These are phyloP conservation scores for Amanita pseudoporphyria DNA, from an alignment of 768 basidiomycete genomes.

Conservation along the genomic window DNA sequence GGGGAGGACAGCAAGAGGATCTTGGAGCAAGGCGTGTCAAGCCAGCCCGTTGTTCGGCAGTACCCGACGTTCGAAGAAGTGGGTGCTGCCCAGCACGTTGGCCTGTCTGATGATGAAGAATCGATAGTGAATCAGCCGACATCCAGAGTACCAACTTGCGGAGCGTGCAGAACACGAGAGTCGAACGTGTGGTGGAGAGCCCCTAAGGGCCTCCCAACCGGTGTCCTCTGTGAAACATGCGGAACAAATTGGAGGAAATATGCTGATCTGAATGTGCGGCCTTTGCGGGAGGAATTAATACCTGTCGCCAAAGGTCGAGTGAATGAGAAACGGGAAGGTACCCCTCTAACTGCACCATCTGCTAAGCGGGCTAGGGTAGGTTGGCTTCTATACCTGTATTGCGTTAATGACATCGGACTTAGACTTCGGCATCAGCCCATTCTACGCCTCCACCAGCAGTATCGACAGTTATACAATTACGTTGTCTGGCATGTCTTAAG, in stretches of 20 bases:
- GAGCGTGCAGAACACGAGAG: constrained; percentile 77
- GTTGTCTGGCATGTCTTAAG: constrained; percentile 69
- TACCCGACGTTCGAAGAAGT: constrained; percentile 31
- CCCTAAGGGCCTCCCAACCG: constrained; percentile 72
- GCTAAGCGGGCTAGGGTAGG: constrained; percentile 36
- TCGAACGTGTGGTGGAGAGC: constrained; percentile 87
- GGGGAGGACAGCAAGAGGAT: constrained; percentile 57
- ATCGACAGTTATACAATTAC: constrained; percentile 46
- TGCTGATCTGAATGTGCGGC: constrained; percentile 75
- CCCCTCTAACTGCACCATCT: constrained; percentile 35
- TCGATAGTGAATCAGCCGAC: constrained; percentile 56
- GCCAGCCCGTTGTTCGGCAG: constrained; percentile 22
- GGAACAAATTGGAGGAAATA: constrained; percentile 91
- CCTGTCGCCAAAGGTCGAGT: constrained; percentile 43
- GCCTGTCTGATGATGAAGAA: constrained; percentile 62
- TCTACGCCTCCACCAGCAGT: constrained; percentile 58
- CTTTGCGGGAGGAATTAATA: constrained; percentile 56
- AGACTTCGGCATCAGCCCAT: constrained; percentile 41
- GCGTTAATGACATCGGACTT: neutral
- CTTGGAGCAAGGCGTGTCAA: constrained; percentile 27
- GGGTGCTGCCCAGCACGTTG: constrained; percentile 35
- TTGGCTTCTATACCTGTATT: constrained; percentile 4
- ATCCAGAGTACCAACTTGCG: constrained; percentile 51
- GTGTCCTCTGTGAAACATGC: constrained; percentile 76
- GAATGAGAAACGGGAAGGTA: constrained; percentile 55